phyloP scores from a whole-genome alignment of 768 basidiomycete genomes.

The Daedaleopsis sinensis region DNA sequence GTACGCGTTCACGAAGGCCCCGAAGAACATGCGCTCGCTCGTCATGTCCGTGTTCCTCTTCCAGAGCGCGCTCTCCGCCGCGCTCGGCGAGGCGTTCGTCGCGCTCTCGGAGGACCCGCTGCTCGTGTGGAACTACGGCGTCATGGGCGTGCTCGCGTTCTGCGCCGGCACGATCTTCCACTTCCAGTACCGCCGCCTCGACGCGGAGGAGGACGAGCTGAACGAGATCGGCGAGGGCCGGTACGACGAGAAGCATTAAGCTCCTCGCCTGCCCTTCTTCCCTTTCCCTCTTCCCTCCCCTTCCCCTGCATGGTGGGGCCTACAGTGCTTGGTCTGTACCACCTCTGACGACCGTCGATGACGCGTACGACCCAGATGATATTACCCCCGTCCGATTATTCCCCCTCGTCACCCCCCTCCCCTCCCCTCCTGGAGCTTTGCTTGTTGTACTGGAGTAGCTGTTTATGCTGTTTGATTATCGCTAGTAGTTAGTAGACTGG shows the following conservation, averaged over 20 bases:
- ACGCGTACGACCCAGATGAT: too few species aligned
- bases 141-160: slow-evolving; percentile 57
- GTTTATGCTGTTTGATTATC: too few species aligned
- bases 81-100: slow-evolving; percentile 73
- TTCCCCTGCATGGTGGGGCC: too few species aligned
- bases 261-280: neutral
- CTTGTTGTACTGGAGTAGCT: too few species aligned
- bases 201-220: slow-evolving; percentile 62
- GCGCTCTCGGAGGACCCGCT: slow-evolving; percentile 71
- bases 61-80: slow-evolving; percentile 59
- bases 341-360: too few species aligned
- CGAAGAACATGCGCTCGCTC: slow-evolving; percentile 84
- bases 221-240: slow-evolving; percentile 54
- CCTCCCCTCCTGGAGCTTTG: too few species aligned
- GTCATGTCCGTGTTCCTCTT: slow-evolving; percentile 61
- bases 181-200: slow-evolving; percentile 56
- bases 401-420: too few species aligned
- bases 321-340: too few species aligned
- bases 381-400: too few species aligned
- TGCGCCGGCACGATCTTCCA: slow-evolving; percentile 58
- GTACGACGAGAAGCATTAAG: slow-evolving; percentile 23
- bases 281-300: neutral
- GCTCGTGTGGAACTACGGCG: slow-evolving; percentile 75
- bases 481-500: too few species aligned
- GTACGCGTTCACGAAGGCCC: slow-evolving; percentile 92